Evolutionary conservation across 1,284 basidiomycete genomes (phyloP).

Genomic region (Abortiporus biennis): DNA sequence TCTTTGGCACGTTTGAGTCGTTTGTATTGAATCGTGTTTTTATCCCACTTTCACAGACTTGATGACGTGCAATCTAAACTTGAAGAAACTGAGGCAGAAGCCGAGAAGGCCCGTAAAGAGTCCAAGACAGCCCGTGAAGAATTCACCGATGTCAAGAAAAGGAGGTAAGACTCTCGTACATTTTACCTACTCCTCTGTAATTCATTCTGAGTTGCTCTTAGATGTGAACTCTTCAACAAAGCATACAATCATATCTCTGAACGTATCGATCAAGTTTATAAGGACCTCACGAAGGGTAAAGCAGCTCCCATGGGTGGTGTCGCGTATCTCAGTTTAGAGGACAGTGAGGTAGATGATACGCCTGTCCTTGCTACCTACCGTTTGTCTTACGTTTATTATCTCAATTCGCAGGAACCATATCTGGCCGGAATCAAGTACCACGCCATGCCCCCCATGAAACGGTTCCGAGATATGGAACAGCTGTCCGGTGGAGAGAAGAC

Average conservation of each 20-base stretch:
- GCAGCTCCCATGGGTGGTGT: constrained; percentile 92
- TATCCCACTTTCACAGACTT: constrained; percentile 46
- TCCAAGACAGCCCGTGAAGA: constrained; percentile 87
- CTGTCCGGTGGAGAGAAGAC: constrained; percentile 98
- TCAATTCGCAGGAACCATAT: constrained; percentile 79
- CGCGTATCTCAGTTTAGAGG: constrained; percentile 93
- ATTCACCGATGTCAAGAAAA: constrained; percentile 84
- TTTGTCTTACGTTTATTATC: background rate
- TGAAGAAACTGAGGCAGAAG: constrained; percentile 68
- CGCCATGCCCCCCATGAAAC: constrained; percentile 99
- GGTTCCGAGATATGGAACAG: constrained; percentile 98
- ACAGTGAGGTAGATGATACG: constrained; percentile 68
- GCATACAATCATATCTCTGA: constrained; percentile 96
- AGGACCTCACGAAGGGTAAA: constrained; percentile 94
- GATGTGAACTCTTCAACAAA: constrained; percentile 89
- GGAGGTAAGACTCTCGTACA: constrained; percentile 43
- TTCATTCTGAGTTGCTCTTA: constrained; percentile 21
- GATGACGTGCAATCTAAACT: constrained; percentile 86
- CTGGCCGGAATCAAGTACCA: constrained; percentile 95
- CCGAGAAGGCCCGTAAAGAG: constrained; percentile 75
- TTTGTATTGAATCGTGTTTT: background rate
- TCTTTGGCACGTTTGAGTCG: background rate
- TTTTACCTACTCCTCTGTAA: constrained; percentile 1
- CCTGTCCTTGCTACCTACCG: background rate
- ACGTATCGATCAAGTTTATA: constrained; percentile 93